Conservation (phyloP, 2,329 filamentous ascomycete species). For the Venturia effusa region DNA sequence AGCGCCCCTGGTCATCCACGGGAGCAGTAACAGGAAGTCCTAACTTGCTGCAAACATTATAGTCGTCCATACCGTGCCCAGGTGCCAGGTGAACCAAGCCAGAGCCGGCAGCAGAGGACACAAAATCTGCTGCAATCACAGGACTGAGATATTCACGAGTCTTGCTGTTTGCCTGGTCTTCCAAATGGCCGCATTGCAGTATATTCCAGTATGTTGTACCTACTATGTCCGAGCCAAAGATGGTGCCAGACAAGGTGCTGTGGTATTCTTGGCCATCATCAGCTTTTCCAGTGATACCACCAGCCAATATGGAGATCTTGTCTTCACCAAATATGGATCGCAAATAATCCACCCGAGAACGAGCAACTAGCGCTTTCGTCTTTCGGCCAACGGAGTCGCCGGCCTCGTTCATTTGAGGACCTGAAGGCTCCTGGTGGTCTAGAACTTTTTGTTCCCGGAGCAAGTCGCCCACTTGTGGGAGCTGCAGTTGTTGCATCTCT, state of each 20-base stretch:
- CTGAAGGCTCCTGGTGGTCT: neutral
- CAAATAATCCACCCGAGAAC: conserved; percentile 52
- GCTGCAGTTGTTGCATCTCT: neutral
- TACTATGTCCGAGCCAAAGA: conserved; percentile 6
- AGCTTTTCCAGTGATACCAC: conserved; percentile 33
- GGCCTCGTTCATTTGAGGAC: neutral
- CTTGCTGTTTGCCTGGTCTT: conserved; percentile 31
- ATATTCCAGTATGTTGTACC: conserved; percentile 3
- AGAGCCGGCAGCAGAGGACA: conserved; percentile 80
- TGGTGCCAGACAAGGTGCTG: conserved; percentile 47
- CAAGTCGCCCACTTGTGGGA: neutral
- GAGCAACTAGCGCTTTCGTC: conserved; percentile 41
- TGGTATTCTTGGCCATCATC: conserved; percentile 35
- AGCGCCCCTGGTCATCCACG: conserved; percentile 69
- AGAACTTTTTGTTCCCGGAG: neutral
- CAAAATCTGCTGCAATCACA: conserved; percentile 77
- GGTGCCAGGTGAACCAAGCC: conserved; percentile 92
- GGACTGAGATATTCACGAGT: conserved; percentile 40
- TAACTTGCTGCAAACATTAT: conserved; percentile 62
- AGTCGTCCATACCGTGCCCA: conserved; percentile 95
- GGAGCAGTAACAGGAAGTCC: conserved; percentile 64
- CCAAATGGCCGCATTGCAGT: conserved; percentile 28
- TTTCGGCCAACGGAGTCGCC: neutral
- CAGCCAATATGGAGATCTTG: conserved; percentile 53
- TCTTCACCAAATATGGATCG: conserved; percentile 32